These are phyloP conservation scores for Zoysia pacifica DNA, from an alignment of 176 grass and related monocot genomes.

Conservation along the genomic window DNA sequence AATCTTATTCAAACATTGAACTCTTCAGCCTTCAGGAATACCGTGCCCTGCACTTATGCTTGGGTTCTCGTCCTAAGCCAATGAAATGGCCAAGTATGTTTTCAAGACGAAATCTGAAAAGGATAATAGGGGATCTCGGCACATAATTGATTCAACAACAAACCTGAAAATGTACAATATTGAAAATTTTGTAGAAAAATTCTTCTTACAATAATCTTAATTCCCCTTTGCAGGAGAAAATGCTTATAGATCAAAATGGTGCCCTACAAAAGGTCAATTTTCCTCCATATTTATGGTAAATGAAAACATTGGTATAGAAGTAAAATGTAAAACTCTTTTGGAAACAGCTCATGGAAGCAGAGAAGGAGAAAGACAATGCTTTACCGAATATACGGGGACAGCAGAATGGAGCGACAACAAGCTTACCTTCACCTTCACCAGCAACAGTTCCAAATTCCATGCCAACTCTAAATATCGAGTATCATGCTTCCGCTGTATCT, in stretches of 20 bases:
- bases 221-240: slow-evolving; percentile 64
- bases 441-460: slow-evolving; percentile 30
- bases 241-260: slow-evolving; percentile 57
- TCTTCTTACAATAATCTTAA: not conserved
- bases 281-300: not conserved
- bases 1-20: not conserved
- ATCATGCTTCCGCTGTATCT: slow-evolving; percentile 21
- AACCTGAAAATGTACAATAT: not conserved
- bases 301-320: not conserved
- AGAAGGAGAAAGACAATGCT: slow-evolving; percentile 44
- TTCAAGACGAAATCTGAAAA: not conserved
- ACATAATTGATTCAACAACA: not conserved
- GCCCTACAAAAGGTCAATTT: slow-evolving; percentile 54
- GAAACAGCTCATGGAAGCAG: slow-evolving; percentile 51
- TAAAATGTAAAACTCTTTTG: slow-evolving; percentile 5
- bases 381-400: slow-evolving; percentile 31
- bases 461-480: slow-evolving; percentile 53
- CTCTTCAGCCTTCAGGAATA: slow-evolving; percentile 6
- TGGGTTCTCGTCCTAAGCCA: not conserved
- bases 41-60: not conserved
- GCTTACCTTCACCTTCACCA: slow-evolving; percentile 26
- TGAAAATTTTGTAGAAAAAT: not conserved
- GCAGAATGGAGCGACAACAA: slow-evolving; percentile 39
- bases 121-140: not conserved
- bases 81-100: not conserved